Evolutionary conservation across 78 protist species (phyloP).

Genomic region (Reticulomyxa filosa): DNA sequence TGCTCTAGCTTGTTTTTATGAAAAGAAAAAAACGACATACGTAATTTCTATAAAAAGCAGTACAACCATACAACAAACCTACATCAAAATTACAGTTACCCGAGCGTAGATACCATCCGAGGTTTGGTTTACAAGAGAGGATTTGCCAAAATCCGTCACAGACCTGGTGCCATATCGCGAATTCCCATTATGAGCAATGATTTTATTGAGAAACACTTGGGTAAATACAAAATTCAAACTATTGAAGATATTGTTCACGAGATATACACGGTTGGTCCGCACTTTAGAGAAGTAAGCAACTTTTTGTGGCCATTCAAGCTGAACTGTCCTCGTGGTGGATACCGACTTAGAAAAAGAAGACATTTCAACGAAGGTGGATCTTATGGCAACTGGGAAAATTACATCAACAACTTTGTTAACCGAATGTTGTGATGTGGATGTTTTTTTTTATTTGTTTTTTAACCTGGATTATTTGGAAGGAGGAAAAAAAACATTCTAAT

Average conservation of each 20-base stretch:
- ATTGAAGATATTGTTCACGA: slow-evolving; percentile 98
- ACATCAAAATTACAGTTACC: no score
- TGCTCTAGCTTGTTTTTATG: no score
- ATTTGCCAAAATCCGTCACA: slow-evolving; percentile 43
- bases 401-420: slow-evolving; percentile 59
- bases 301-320: slow-evolving; percentile 99
- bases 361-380: slow-evolving; percentile 97
- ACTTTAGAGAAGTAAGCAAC: slow-evolving; percentile 76
- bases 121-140: slow-evolving; percentile 98
- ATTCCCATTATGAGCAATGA: slow-evolving; percentile 72
- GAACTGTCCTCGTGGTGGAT: slow-evolving; percentile 3
- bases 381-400: slow-evolving; percentile 85
- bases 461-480: no score
- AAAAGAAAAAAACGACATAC: no score
- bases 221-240: slow-evolving; percentile 65
- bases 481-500: no score
- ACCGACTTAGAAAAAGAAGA: slow-evolving; percentile 27
- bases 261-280: slow-evolving; percentile 83
- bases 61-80: no score
- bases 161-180: no score
- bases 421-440: slow-evolving; percentile 63
- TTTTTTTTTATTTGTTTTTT: no score
- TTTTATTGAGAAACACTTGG: slow-evolving; percentile 54
- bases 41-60: no score
- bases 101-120: slow-evolving; percentile 73